Percentiles rank a stretch among this genome's conserved stretches.
phyloP scores from a whole-genome alignment of 192 early-diverging fungal species.

The Chytriomyces confervae region DNA sequence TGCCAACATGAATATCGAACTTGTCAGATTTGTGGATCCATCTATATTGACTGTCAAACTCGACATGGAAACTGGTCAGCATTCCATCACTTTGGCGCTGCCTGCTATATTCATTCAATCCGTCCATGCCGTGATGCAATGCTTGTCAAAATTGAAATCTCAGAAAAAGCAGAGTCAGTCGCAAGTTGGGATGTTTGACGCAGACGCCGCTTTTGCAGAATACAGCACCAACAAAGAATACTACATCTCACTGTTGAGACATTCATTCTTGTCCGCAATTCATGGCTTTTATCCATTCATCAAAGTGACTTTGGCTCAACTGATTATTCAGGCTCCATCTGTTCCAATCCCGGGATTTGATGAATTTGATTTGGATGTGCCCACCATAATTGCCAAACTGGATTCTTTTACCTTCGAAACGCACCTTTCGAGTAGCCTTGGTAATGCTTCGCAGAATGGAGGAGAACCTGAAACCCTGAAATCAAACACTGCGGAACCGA shows the following conservation, averaged over 20 bases:
- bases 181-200: neutral
- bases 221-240: slow-evolving; percentile 13
- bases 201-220: neutral
- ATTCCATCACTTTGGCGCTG: slow-evolving; percentile 7
- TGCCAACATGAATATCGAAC: neutral
- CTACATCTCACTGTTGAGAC: slow-evolving; percentile 27
- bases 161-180: neutral
- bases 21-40: neutral
- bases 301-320: neutral
- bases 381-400: neutral
- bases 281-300: slow-evolving; percentile 24
- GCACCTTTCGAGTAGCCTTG: slow-evolving; percentile 2
- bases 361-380: slow-evolving; percentile 32
- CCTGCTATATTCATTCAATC: slow-evolving; percentile 13
- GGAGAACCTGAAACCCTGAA: neutral
- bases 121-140: neutral
- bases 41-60: neutral
- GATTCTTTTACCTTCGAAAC: neutral
- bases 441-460: neutral
- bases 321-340: neutral
- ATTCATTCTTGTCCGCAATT: slow-evolving; percentile 28
- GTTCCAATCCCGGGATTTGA: slow-evolving; percentile 10
- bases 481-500: no score
- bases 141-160: slow-evolving; percentile 10
- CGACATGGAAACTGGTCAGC: slow-evolving; percentile 5